Conservation (phyloP, 805 yeast species). For the Trichomonascus vanleenenianus region DNA sequence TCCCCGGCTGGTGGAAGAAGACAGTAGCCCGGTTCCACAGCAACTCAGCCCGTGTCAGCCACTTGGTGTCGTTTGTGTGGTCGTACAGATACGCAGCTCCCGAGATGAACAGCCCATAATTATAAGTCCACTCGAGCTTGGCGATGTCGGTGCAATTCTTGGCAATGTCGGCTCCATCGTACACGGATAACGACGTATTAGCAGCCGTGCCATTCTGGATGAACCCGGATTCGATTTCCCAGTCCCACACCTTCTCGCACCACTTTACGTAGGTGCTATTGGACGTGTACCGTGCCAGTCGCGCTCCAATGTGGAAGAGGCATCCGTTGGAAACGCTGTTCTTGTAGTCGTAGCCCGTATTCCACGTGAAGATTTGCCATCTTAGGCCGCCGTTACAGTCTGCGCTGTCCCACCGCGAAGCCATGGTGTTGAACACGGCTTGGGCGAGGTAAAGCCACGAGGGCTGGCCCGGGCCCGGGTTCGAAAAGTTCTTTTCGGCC, state of each 20-base stretch:
- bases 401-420: slow-evolving; percentile 62
- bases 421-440: slow-evolving; percentile 82
- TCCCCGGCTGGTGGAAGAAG: slow-evolving; percentile 36
- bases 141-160: slow-evolving; percentile 43
- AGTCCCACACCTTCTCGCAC: slow-evolving; percentile 66
- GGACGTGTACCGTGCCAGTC: slow-evolving; percentile 69
- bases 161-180: slow-evolving; percentile 58
- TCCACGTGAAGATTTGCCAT: slow-evolving; percentile 90
- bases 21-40: slow-evolving; percentile 39
- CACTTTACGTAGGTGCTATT: slow-evolving; percentile 67
- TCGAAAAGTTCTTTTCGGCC: slow-evolving; percentile 73
- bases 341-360: slow-evolving; percentile 79
- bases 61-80: slow-evolving; percentile 47
- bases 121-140: slow-evolving; percentile 63
- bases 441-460: slow-evolving; percentile 75
- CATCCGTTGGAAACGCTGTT: slow-evolving; percentile 85
- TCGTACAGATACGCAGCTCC: slow-evolving; percentile 67
- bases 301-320: slow-evolving; percentile 70
- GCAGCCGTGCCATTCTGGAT: slow-evolving; percentile 27
- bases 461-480: slow-evolving; percentile 51
- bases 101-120: slow-evolving; percentile 58
- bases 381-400: slow-evolving; percentile 72
- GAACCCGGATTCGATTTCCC: slow-evolving; percentile 51
- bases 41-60: slow-evolving; percentile 48
- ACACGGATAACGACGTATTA: slow-evolving; percentile 35